These are phyloP conservation scores for Aschersonia sp. DNA, from an alignment of 2,329 filamentous ascomycete species.

Conservation along the genomic window DNA sequence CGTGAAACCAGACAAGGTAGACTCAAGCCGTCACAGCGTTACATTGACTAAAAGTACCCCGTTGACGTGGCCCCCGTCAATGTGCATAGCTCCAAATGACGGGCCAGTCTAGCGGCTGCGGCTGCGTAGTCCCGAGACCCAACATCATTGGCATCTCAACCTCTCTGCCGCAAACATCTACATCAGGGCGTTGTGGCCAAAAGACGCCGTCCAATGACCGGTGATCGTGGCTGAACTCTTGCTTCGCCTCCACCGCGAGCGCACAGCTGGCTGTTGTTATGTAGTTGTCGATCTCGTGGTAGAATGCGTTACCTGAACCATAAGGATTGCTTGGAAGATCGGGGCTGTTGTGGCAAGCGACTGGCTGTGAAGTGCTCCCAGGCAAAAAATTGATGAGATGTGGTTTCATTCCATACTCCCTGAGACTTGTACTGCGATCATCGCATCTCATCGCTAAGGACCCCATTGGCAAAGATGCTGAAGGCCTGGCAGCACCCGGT, in stretches of 20 bases:
- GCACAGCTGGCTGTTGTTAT: too few relatives aligned
- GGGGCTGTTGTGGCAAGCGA: neutral
- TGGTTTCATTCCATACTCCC: neutral
- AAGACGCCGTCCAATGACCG: too few relatives aligned
- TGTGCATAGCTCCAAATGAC: neutral
- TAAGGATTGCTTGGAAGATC: neutral
- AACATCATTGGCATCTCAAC: neutral
- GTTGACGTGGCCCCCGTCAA: neutral
- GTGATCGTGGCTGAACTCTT: too few relatives aligned
- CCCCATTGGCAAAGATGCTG: neutral
- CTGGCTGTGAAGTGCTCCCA: neutral
- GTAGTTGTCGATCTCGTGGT: too few relatives aligned
- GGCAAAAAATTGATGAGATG: neutral
- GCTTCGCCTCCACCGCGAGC: too few relatives aligned
- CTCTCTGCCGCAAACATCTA: too few relatives aligned
- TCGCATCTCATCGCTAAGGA: neutral
- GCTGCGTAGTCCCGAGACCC: neutral
- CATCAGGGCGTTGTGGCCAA: too few relatives aligned
- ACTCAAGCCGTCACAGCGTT: too few relatives aligned
- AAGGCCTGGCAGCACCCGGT: neutral
- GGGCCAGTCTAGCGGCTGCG: neutral
- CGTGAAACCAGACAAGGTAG: too few relatives aligned
- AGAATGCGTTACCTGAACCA: neutral
- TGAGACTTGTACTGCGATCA: neutral
- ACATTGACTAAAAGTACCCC: neutral